A percentile compares a stretch with the other conserved stretches of the same genome.
Conservation (phyloP, 2,329 filamentous ascomycete genomes). For the Cercospora sp. region DNA sequence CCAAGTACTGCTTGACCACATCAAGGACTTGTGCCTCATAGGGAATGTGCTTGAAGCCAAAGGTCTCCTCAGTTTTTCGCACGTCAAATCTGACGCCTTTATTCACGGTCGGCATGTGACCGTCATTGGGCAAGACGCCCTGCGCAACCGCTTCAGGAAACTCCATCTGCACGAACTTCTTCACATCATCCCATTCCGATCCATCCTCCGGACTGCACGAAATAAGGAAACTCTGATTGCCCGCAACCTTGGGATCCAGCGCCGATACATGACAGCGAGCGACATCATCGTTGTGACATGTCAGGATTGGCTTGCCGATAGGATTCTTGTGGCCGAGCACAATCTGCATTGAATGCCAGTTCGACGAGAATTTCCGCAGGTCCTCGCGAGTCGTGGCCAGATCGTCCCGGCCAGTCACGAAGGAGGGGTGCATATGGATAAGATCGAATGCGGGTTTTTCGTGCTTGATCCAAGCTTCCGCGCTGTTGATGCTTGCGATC, state of each 20-base stretch:
- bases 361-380: slow-evolving; percentile 7
- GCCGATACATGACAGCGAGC: slow-evolving; percentile 37
- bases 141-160: slow-evolving; percentile 17
- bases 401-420: slow-evolving; percentile 37
- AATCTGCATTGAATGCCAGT: slow-evolving; percentile 12
- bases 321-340: slow-evolving; percentile 29
- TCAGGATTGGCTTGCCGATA: slow-evolving; percentile 5
- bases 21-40: slow-evolving; percentile 13
- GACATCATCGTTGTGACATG: slow-evolving; percentile 36
- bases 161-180: slow-evolving; percentile 9
- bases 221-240: slow-evolving; percentile 28
- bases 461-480: slow-evolving; percentile 30
- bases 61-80: slow-evolving; percentile 15
- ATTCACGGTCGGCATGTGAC: slow-evolving; percentile 10
- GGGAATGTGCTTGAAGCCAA: slow-evolving; percentile 14
- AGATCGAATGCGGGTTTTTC: slow-evolving; percentile 34
- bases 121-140: slow-evolving; percentile 21
- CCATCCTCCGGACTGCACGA: slow-evolving; percentile 22
- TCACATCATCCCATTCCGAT: slow-evolving; percentile 25
- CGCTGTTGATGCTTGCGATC: slow-evolving; percentile 26
- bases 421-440: slow-evolving; percentile 36
- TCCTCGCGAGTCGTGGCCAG: slow-evolving; percentile 26
- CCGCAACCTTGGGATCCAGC: slow-evolving; percentile 25
- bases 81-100: slow-evolving; percentile 9
- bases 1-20: slow-evolving; percentile 15